Evolutionary conservation across 495 filamentous ascomycete genomes (phyloP), one percentile per base, ranked within the genome.

Genomic region (Penicillium dipodomyicola): DNA sequence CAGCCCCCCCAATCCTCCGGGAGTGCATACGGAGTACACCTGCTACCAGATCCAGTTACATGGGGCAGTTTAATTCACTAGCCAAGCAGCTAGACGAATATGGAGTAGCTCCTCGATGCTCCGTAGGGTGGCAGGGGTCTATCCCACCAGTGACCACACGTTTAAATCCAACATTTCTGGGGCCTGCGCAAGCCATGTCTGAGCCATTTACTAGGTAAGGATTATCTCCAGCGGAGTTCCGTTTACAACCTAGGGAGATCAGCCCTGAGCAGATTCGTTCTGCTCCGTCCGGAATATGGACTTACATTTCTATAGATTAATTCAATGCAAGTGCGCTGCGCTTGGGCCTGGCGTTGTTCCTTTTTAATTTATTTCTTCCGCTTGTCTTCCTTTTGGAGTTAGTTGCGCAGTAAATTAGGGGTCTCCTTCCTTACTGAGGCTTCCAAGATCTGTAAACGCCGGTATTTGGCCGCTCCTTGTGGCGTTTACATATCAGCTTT

Each of bases 1-100:
- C 49, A 46, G 19, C 8, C 30, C 15, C 23, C 12, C 30, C 9
- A 11, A 32, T 32, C 30, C 30, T 33, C 30, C 48, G 27, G 1
- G 23, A 22, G 23, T 57, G 41, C 56, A 47, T 17, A 27, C n/a
- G n/a, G n/a, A n/a, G n/a, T n/a, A n/a, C n/a, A 27, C 45, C 23
- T 48, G 7, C 46, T 30, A 48, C 27, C 29, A 48, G 12, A 20
- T 48, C 29, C 29, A 17, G 23, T 23, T 44, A 43, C 33, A 37
- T 37, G 14, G n/a, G n/a, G 42, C 41, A 44, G 39, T 17, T 10
- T 44, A 23, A 22, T 22, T 9, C 43, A 14, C 43, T 11, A 7
- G 23, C 23, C 15, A 15, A 25, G 25, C 42, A 45, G 22, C 43
- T 15, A 46, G 23, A 15, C 23, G 27, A 15, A n/a, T 39, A n/a